Evolutionary conservation across 306 rosid species (phyloP), one percentile per base, ranked within the genome.

Genomic region (Macrotyloma uniflorum): DNA sequence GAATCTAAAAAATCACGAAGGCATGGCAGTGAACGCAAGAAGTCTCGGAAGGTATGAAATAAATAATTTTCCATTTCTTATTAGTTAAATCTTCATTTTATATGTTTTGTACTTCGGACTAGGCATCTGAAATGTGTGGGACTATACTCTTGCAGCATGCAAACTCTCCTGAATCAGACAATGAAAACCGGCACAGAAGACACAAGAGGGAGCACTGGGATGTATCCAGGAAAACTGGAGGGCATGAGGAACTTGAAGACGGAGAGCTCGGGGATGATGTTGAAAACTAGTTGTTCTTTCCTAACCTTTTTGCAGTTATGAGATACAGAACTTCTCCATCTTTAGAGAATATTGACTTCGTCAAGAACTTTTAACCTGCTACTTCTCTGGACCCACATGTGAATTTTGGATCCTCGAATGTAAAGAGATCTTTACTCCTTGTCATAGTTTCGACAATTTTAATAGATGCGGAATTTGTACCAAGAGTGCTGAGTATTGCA

Each of bases 181-280:
- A 84, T 59, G 99, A 91, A 77, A 87, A 67, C 69, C 87, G 97
- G 74, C 96, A 86, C 84, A 96, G 85, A 87, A 90, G 92, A 78
- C 99, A 93, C 75, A 89, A 84, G 92, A 91, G 95, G 91, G 97
- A 95, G 58, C 96, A 90, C 77, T 89, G 93, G 47, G 97, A 90
- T 61, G 81, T 87, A 64, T 88, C 95, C 23, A 86, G 93, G 42
- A 93, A 86, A 86, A 83, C 63, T 72, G 91, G 93, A 20, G 94
- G 92, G 59, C 70, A 72, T 16, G 98, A 80, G 22, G 99, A 96
- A 47, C 98, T 96, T 79, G 99, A 96, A 91, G 99, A 96, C 9
- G 99, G 99, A 36, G 99, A 96, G 84, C 89, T 96, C 28, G 98
- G 99, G 5, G 98, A 91, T 77, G 99, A 96, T 77, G 96, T 74